Percentiles rank a stretch among this genome's conserved stretches.
phyloP scores from a whole-genome alignment of 2,329 filamentous ascomycete genomes.

The Pseudogymnoascus sp. region DNA sequence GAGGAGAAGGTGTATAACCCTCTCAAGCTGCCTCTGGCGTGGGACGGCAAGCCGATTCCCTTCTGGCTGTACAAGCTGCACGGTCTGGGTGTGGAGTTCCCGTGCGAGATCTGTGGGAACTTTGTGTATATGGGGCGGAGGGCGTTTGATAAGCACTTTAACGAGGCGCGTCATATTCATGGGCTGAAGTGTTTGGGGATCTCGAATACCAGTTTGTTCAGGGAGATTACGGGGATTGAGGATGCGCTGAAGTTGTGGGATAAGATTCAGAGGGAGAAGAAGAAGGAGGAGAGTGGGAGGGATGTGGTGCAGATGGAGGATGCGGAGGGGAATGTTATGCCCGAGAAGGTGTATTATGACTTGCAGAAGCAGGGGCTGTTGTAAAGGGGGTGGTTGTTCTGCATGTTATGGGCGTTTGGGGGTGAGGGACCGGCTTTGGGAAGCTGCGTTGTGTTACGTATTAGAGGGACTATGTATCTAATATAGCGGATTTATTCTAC shows the following conservation, averaged over 20 bases:
- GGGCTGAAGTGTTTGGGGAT: conserved; percentile 92
- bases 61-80: conserved; percentile 99
- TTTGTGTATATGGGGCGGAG: conserved; percentile 97
- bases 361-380: conserved; percentile 85
- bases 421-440: background rate
- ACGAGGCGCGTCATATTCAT: conserved; percentile 86
- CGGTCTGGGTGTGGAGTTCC: conserved; percentile 87
- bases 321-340: conserved; percentile 95
- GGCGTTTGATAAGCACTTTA: conserved; percentile 98
- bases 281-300: conserved; percentile 66
- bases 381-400: conserved; percentile 32
- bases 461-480: background rate
- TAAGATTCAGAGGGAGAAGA: conserved; percentile 82
- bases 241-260: conserved; percentile 87
- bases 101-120: conserved; percentile 95
- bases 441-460: background rate
- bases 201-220: conserved; percentile 81
- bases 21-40: conserved; percentile 87
- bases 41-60: conserved; percentile 98
- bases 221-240: conserved; percentile 88
- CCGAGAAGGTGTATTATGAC: conserved; percentile 96
- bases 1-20: conserved; percentile 94
- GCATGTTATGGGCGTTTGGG: background rate
- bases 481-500: background rate
- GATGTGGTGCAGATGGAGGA: conserved; percentile 95